Evolutionary conservation across 441 rosid genomes (phyloP).

Genomic region (Sinapis alba): DNA sequence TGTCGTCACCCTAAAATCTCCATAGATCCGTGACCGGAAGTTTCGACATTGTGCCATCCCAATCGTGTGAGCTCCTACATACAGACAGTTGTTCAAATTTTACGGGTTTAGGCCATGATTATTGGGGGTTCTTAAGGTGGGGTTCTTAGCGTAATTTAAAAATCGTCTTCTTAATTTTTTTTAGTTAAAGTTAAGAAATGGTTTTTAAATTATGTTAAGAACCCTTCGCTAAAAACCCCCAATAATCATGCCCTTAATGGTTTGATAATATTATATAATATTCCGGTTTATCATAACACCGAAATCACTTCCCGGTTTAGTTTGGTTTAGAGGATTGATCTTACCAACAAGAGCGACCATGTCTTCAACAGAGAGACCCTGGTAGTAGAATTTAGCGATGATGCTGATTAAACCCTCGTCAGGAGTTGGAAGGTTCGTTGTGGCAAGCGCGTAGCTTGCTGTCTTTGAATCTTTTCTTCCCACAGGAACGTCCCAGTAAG

Average conservation of each 20-base stretch:
- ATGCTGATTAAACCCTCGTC: conserved; percentile 54
- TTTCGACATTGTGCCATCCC: conserved; percentile 71
- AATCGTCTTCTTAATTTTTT: too few species aligned
- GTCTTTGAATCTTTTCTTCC: conserved; percentile 74
- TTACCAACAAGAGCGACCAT: conserved; percentile 68
- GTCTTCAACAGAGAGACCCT: conserved; percentile 70
- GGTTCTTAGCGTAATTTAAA: too few species aligned
- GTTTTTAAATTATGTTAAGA: too few species aligned
- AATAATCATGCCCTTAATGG: too few species aligned
- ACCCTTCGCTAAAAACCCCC: too few species aligned
- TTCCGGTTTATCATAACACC: background rate
- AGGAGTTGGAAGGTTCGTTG: conserved; percentile 50
- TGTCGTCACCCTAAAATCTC: conserved; percentile 51
- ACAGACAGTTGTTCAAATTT: background rate
- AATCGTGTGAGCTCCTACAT: conserved; percentile 65
- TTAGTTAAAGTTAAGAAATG: too few species aligned
- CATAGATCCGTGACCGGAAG: conserved; percentile 53
- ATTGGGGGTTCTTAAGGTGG: too few species aligned
- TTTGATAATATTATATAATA: background rate
- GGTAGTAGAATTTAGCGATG: conserved; percentile 53
- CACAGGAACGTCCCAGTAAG: conserved; percentile 74
- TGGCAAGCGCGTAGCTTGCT: conserved; percentile 48
- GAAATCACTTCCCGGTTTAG: conserved; percentile 1
- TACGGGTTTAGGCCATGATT: background rate
- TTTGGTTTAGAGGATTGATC: background rate